Base-by-base conservation (phyloP, 305 asterid species). In the Stenogyne calaminthoides region DNA sequence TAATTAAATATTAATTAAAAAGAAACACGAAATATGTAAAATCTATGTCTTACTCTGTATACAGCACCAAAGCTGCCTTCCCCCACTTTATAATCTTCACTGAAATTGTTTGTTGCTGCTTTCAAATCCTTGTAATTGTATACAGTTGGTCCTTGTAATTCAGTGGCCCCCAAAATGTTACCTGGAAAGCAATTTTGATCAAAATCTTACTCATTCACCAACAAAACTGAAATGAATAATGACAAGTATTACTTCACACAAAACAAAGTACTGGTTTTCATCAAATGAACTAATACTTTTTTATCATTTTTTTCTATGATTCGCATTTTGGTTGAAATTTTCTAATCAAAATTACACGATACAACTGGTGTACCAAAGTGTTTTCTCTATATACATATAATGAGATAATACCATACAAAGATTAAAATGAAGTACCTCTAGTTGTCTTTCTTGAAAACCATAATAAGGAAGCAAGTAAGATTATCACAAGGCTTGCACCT, bases 21-120 rank as follows among this genome's bases (percentile, higher is more conserved):
- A 6, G 10, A 49, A 16, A 49, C 22, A 40, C 3, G 46, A 40
- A 15, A 15, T 19, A 19, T 15, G 7, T 19, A 54, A 18, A 54
- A 19, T 54, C 1, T 6, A 0, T 54, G 14, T 16, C 55, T 8
- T 60, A 89, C 98, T 91, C 88, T 92, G 87, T 79, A 90, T 12
- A 92, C 95, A 54, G 78, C 88, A 20, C 98, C 96, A 65, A 89
- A 93, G 64, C 88, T 91, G 14, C 98, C 97, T 73, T 84, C 89
- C 72, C 98, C 98, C 14, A 93, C 83, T 71, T 89, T 92, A 66
- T 80, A 80, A 65, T 84, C 90, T 70, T 87, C 87, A 16, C 85
- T 86, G 61, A 92, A 92, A 78, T 85, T 77, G 47, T 83, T 76
- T 4, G 97, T 89, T 57, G 98, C 92, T 62, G 73, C 70, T 83